These are phyloP conservation scores for Xylariaceae sp. DNA, from an alignment of 2,329 filamentous ascomycete genomes.

Conservation along the genomic window DNA sequence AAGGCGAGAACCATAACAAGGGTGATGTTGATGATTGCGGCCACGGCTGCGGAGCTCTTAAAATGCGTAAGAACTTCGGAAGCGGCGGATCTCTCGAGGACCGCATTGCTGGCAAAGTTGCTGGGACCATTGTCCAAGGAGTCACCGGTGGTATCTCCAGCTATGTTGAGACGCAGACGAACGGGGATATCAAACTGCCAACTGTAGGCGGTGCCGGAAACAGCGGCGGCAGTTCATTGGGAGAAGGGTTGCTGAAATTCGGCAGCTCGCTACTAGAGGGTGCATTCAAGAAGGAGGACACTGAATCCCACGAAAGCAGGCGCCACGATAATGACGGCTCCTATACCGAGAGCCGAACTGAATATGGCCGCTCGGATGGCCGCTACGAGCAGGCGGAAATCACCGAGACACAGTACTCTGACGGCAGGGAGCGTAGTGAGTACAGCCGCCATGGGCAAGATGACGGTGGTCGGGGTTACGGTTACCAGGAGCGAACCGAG, in stretches of 20 bases:
- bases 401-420: slow-evolving; percentile 51
- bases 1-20: slow-evolving; percentile 80
- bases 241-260: slow-evolving; percentile 64
- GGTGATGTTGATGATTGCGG: slow-evolving; percentile 77
- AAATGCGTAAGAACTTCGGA: slow-evolving; percentile 63
- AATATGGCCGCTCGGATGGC: slow-evolving; percentile 54
- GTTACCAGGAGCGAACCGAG: slow-evolving; percentile 35
- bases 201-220: slow-evolving; percentile 3
- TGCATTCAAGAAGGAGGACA: slow-evolving; percentile 50
- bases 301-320: slow-evolving; percentile 47
- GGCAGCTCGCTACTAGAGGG: slow-evolving; percentile 62
- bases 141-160: slow-evolving; percentile 48
- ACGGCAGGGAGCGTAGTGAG: slow-evolving; percentile 53
- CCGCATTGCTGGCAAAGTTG: slow-evolving; percentile 51
- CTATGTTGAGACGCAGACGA: slow-evolving; percentile 42
- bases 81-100: slow-evolving; percentile 47
- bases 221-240: slow-evolving; percentile 54
- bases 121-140: slow-evolving; percentile 52
- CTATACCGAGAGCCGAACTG: slow-evolving; percentile 54
- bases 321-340: slow-evolving; percentile 55
- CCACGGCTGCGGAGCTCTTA: slow-evolving; percentile 73
- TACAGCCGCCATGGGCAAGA: slow-evolving; percentile 59
- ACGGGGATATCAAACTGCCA: slow-evolving; percentile 28
- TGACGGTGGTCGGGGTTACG: slow-evolving; percentile 42
- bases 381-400: slow-evolving; percentile 58